These are phyloP conservation scores for Suillus decipiens DNA, from an alignment of 768 basidiomycete genomes.

Conservation along the genomic window DNA sequence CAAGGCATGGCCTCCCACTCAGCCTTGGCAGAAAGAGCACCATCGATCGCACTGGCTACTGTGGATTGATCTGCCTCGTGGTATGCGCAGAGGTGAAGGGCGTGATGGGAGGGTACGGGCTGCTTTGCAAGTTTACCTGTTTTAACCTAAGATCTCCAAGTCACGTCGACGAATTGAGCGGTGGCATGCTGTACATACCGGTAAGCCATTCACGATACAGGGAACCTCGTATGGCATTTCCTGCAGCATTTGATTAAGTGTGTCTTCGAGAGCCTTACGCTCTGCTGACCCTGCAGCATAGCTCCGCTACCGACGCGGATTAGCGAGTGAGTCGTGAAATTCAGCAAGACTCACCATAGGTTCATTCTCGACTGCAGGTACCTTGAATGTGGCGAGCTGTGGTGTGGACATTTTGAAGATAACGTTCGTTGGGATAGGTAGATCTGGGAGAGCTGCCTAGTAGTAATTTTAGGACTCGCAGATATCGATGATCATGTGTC, in stretches of 20 bases:
- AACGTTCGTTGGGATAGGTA: slow-evolving; percentile 9
- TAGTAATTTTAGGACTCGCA: neutral
- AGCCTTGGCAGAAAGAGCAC: slow-evolving; percentile 81
- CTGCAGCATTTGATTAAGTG: slow-evolving; percentile 78
- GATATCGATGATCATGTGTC: neutral
- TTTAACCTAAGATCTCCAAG: slow-evolving; percentile 54
- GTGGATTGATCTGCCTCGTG: slow-evolving; percentile 84
- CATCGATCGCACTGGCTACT: slow-evolving; percentile 79
- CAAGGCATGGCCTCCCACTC: slow-evolving; percentile 96
- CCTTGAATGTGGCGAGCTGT: slow-evolving; percentile 83
- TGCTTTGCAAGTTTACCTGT: slow-evolving; percentile 82
- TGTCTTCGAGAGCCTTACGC: slow-evolving; percentile 68
- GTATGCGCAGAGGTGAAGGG: slow-evolving; percentile 77
- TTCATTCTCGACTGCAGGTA: slow-evolving; percentile 89
- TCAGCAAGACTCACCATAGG: slow-evolving; percentile 65
- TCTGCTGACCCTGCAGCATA: slow-evolving; percentile 84
- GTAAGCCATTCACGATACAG: slow-evolving; percentile 87
- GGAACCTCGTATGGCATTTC: slow-evolving; percentile 91
- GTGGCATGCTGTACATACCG: slow-evolving; percentile 46
- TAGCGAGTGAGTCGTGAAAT: too few species aligned
- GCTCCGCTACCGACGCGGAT: slow-evolving; percentile 47
- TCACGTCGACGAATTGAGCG: neutral
- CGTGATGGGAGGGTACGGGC: slow-evolving; percentile 84
- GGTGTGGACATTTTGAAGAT: slow-evolving; percentile 59
- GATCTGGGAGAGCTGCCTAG: neutral